phyloP scores from a whole-genome alignment of 208 protist genomes.

The Acanthamoeba healyi region DNA sequence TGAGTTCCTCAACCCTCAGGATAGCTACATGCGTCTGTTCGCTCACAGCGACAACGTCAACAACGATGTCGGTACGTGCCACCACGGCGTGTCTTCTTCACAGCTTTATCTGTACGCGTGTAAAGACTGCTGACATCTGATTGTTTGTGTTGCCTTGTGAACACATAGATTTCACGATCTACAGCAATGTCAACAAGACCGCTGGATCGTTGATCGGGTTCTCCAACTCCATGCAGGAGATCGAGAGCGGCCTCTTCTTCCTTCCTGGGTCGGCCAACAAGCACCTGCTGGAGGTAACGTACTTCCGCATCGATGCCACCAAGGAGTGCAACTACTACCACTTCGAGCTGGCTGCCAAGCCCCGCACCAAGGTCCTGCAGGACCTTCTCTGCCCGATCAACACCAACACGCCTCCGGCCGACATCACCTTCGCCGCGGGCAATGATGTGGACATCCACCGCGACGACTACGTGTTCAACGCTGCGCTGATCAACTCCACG shows the following conservation, averaged over 20 bases:
- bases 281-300: constrained; percentile 29
- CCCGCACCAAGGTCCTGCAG: constrained; percentile 8
- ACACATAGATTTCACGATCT: constrained; percentile 41
- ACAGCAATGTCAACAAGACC: constrained; percentile 55
- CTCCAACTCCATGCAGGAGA: constrained; percentile 36
- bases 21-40: constrained; percentile 72
- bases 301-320: constrained; percentile 16
- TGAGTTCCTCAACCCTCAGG: constrained; percentile 35
- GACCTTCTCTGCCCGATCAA: constrained; percentile 71
- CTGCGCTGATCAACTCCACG: constrained; percentile 59
- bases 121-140: too few species aligned
- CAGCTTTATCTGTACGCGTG: too few species aligned
- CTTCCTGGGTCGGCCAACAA: not conserved
- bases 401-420: not conserved
- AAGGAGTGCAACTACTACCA: constrained; percentile 67
- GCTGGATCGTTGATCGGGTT: constrained; percentile 9
- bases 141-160: too few species aligned
- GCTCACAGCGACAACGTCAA: constrained; percentile 38
- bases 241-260: constrained; percentile 73
- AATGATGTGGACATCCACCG: constrained; percentile 70
- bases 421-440: constrained; percentile 47
- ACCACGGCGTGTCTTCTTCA: not conserved
- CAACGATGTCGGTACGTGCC: constrained; percentile 42
- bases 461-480: constrained; percentile 68
- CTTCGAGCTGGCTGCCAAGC: constrained; percentile 36